phyloP scores from a whole-genome alignment of 1,284 basidiomycete genomes.

The Ustilago vetiveriae region DNA sequence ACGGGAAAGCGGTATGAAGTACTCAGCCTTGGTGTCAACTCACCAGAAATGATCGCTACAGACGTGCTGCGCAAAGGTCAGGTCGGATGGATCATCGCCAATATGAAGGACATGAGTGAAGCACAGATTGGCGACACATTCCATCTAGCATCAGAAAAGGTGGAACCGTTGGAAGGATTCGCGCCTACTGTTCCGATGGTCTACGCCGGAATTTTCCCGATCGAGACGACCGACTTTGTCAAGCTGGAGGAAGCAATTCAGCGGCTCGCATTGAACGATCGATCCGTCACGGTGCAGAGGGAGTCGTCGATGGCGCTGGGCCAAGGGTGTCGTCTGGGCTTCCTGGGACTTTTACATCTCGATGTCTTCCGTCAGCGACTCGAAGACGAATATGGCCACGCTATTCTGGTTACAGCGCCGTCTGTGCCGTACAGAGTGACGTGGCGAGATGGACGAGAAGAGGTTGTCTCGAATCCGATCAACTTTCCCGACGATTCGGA shows the following conservation, averaged over 20 bases:
- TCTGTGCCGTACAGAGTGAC: constrained; percentile 63
- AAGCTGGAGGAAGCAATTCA: constrained; percentile 96
- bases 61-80: constrained; percentile 80
- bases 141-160: constrained; percentile 77
- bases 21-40: constrained; percentile 88
- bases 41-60: constrained; percentile 72
- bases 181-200: constrained; percentile 95
- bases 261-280: constrained; percentile 83
- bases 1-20: constrained; percentile 92
- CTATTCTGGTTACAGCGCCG: constrained; percentile 63
- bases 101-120: constrained; percentile 98
- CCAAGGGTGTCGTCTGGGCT: constrained; percentile 92
- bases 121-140: constrained; percentile 95
- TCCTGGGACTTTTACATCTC: constrained; percentile 95
- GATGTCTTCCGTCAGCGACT: constrained; percentile 94
- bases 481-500: constrained; percentile 63
- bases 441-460: constrained; percentile 48
- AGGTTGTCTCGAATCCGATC: constrained; percentile 59
- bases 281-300: constrained; percentile 87
- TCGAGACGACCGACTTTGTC: constrained; percentile 88
- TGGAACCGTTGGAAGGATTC: constrained; percentile 90
- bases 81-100: constrained; percentile 80
- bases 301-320: constrained; percentile 94
- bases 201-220: constrained; percentile 93
- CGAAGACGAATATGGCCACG: constrained; percentile 84